Evolutionary conservation across 805 yeast genomes (phyloP).

Genomic region (Schwanniomyces pseudopolymorphus): DNA sequence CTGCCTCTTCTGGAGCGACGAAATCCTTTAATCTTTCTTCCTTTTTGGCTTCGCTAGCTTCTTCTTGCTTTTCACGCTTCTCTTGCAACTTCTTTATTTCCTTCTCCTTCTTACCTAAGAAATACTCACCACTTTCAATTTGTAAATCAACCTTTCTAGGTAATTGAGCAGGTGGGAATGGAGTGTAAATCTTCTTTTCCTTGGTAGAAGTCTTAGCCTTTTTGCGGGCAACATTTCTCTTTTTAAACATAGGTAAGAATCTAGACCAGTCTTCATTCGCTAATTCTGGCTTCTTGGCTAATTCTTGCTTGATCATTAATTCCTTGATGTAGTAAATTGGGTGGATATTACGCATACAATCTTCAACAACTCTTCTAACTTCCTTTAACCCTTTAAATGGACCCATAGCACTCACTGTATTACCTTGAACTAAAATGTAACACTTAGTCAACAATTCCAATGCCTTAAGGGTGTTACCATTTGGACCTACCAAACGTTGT

Average conservation of each 20-base stretch:
- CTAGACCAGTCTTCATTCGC: constrained; percentile 97
- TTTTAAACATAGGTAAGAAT: constrained; percentile 94
- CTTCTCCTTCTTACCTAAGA: constrained; percentile 85
- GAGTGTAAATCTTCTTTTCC: constrained; percentile 84
- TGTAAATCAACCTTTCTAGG: constrained; percentile 97
- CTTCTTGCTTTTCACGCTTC: constrained; percentile 77
- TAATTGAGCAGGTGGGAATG: constrained; percentile 97
- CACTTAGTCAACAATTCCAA: constrained; percentile 93
- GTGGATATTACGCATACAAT: constrained; percentile 94
- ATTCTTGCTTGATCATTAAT: constrained; percentile 93
- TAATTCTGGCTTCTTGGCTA: constrained; percentile 91
- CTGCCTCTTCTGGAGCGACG: constrained; percentile 81
- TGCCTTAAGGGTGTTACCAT: constrained; percentile 94
- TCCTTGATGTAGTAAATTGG: constrained; percentile 98
- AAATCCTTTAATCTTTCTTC: constrained; percentile 74
- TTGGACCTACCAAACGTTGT: constrained; percentile 95
- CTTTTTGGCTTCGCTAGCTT: constrained; percentile 61
- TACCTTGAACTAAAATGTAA: constrained; percentile 94
- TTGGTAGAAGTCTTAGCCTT: constrained; percentile 78
- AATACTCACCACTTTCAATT: constrained; percentile 98
- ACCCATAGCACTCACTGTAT: constrained; percentile 96
- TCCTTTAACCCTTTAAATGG: constrained; percentile 91
- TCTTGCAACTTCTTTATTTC: constrained; percentile 67
- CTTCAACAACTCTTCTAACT: constrained; percentile 91
- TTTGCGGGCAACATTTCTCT: constrained; percentile 92